These are phyloP conservation scores for Quercus suber DNA, from an alignment of 306 rosid species.

Conservation along the genomic window DNA sequence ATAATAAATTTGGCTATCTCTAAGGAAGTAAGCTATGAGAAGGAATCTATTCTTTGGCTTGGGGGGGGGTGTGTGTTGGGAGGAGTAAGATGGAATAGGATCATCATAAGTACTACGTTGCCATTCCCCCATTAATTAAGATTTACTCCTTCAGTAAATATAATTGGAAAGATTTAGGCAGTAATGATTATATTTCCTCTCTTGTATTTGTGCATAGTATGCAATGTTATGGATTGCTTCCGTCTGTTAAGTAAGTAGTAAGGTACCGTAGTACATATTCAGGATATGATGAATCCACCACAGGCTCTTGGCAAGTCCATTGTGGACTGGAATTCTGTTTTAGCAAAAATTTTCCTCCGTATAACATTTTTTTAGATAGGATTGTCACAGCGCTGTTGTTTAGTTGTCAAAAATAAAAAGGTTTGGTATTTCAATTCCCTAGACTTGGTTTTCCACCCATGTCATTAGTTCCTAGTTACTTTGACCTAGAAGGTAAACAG, in stretches of 20 bases:
- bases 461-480: not conserved
- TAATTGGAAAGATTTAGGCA: not conserved
- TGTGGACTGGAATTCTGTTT: not conserved
- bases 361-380: not conserved
- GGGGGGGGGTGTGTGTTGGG: not conserved
- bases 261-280: not conserved
- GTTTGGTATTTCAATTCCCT: not conserved
- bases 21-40: not conserved
- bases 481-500: not conserved
- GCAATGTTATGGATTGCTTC: not conserved
- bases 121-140: not conserved
- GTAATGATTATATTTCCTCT: not conserved
- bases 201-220: not conserved
- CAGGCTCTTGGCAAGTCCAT: not conserved
- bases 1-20: not conserved
- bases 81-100: not conserved
- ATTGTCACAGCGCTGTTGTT: not conserved
- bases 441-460: not conserved
- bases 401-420: not conserved
- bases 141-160: not conserved
- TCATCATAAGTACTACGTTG: not conserved
- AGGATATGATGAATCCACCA: not conserved
- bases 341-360: not conserved
- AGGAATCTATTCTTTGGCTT: not conserved
- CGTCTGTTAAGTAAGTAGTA: not conserved